Conservation (phyloP, 768 basidiomycete genomes). For the Suillus subluteus region DNA sequence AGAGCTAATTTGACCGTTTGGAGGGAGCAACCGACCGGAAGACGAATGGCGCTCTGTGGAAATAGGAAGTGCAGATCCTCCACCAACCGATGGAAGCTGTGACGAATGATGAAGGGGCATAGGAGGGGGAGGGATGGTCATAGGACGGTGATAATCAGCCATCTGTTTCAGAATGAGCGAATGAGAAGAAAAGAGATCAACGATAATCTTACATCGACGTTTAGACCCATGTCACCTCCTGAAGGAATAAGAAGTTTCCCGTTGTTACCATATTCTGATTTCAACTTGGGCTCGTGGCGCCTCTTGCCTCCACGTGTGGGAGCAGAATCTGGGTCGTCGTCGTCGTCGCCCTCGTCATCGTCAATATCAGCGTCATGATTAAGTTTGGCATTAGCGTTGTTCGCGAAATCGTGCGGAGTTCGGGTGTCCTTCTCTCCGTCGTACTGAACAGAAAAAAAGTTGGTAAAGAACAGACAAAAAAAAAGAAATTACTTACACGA, state of each 20-base stretch:
- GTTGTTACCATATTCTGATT: constrained; percentile 30
- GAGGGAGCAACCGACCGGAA: constrained; percentile 33
- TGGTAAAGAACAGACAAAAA: not conserved
- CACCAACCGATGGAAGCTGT: constrained; percentile 24
- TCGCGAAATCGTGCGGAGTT: constrained; percentile 52
- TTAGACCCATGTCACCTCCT: constrained; percentile 25
- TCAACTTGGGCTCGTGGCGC: constrained; percentile 30
- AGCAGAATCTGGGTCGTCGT: constrained; percentile 36
- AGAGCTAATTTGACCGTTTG: constrained; percentile 26
- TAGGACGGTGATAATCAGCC: constrained; percentile 36
- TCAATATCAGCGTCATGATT: constrained; percentile 29
- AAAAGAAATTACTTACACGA: constrained; percentile 39
- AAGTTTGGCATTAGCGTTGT: constrained; percentile 33
- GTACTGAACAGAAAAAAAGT: constrained; percentile 37
- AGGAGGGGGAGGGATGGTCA: constrained; percentile 38
- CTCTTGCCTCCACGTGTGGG: constrained; percentile 24
- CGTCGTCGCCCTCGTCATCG: constrained; percentile 44
- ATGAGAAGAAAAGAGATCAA: not conserved
- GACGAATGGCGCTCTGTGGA: constrained; percentile 38
- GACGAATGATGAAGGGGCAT: constrained; percentile 34
- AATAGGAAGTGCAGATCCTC: constrained; percentile 34
- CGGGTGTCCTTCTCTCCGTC: constrained; percentile 55
- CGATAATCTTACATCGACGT: constrained; percentile 27
- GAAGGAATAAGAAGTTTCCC: constrained; percentile 23
- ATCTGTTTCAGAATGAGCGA: constrained; percentile 25